Evolutionary conservation across 345 rosid species (phyloP).

Genomic region (Mercurialis annua): DNA sequence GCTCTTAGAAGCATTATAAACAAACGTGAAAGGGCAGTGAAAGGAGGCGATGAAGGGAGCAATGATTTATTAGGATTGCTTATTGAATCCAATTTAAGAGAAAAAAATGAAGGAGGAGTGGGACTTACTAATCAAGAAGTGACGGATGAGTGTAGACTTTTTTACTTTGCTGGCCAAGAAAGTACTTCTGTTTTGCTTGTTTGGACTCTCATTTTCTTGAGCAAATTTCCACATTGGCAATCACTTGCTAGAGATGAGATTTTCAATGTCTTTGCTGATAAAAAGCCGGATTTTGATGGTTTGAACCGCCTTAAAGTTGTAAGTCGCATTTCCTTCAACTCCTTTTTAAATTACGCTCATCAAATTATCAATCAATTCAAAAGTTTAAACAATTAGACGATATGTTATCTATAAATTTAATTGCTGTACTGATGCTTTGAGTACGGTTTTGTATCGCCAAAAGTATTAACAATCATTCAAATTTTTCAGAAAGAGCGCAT

Average conservation of each 20-base stretch:
- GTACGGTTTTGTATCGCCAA: no score
- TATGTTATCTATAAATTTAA: no score
- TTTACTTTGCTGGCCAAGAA: slow-evolving; percentile 27
- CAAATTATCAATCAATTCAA: no score
- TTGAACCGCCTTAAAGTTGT: slow-evolving; percentile 25
- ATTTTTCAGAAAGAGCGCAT: no score
- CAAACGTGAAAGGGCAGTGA: slow-evolving; percentile 38
- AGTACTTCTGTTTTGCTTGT: slow-evolving; percentile 18
- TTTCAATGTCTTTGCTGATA: slow-evolving; percentile 13
- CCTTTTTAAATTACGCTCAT: no score
- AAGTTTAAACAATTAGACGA: no score
- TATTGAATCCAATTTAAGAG: slow-evolving; percentile 36
- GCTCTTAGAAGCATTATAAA: slow-evolving; percentile 30
- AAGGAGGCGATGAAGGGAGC: slow-evolving; percentile 24
- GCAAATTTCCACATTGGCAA: slow-evolving; percentile 18
- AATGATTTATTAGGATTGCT: slow-evolving; percentile 46
- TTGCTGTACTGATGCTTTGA: no score
- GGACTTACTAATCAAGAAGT: slow-evolving; percentile 41
- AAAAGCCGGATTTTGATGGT: slow-evolving; percentile 15
- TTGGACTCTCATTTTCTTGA: slow-evolving; percentile 24
- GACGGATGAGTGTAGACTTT: slow-evolving; percentile 20
- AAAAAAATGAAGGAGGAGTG: slow-evolving; percentile 25
- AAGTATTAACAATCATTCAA: no score
- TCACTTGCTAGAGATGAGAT: slow-evolving; percentile 20
- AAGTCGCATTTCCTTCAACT: neutral